Percentiles rank a stretch among this genome's conserved stretches.
phyloP scores from a whole-genome alignment of 129 eudicot genomes.

The Helianthus annuus region HanXRQr2.0-SUNRISE NC_035448.2:174086521-174087020 shows the following conservation, averaged over 20 bases:
- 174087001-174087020: constrained; percentile 67
- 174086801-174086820: constrained; percentile 38
- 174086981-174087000: constrained; percentile 44
- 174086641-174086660: not conserved
- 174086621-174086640: constrained; percentile 2
- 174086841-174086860: constrained; percentile 41
- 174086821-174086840: constrained; percentile 37
- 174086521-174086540: constrained; percentile 83
- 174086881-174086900: constrained; percentile 63
- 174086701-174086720: constrained; percentile 11
- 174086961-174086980: constrained; percentile 47
- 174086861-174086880: constrained; percentile 51
- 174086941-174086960: constrained; percentile 57
- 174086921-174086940: constrained; percentile 50
- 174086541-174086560: constrained; percentile 87
- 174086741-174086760: constrained; percentile 24
- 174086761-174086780: constrained; percentile 10
- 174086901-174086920: constrained; percentile 42
- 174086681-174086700: constrained; percentile 13
- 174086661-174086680: not conserved
- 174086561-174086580: not conserved
- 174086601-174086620: not conserved
- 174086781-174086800: constrained; percentile 26
- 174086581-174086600: not conserved
- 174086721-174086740: constrained; percentile 20